Base-by-base conservation (phyloP, 352 stramenopile species). In the Blastocystis sp. region DNA sequence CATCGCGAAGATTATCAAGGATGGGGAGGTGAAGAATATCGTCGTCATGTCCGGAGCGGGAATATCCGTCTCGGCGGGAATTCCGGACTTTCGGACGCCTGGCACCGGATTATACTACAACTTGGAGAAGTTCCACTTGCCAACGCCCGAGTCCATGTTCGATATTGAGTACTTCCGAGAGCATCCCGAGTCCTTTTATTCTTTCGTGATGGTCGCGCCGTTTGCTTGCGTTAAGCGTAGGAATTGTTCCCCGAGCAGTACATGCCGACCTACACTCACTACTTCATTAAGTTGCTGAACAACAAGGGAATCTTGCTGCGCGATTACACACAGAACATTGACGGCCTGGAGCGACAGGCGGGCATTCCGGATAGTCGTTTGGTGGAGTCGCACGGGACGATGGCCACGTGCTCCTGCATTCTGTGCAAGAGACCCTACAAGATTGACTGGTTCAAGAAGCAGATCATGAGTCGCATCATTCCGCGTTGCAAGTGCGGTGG, bases 281-380 rank as follows among this genome's bases (percentile, higher is more conserved):
- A 91, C n/a, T 98, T 98, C 84, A 91, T 98, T 10, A 94, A 93
- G 34, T 79, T 95, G 60, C 90, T 98, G 61, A 91, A 98, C 89
- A 92, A 95, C 87, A 93, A 95, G 87, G 92, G 93, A 34, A 95
- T 97, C 79, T 89, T 98, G 48, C 89, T 97, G 81, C 92, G 95
- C 2, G 91, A 96, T 45, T 98, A 98, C 89, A 98, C 95, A 45
- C 95, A 98, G 90, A 99, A 99, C 90, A 98, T 99, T 90, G 97
- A 99, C 90, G 95, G 94, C 0, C 90, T 98, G 48, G 96, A 99
- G 89, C 87, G 93, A 63, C 89, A 92, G 10, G 96, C 96, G 0
- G 95, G 95, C 24, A 92, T 98, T 57, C 95, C 91, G n/a, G 45
- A 88, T 64, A 88, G 91, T 38, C 92, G 91, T 88, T 93, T 97